Base-by-base conservation (phyloP, 805 yeast genomes). In the Helenozyma baotianmanensis region DNA sequence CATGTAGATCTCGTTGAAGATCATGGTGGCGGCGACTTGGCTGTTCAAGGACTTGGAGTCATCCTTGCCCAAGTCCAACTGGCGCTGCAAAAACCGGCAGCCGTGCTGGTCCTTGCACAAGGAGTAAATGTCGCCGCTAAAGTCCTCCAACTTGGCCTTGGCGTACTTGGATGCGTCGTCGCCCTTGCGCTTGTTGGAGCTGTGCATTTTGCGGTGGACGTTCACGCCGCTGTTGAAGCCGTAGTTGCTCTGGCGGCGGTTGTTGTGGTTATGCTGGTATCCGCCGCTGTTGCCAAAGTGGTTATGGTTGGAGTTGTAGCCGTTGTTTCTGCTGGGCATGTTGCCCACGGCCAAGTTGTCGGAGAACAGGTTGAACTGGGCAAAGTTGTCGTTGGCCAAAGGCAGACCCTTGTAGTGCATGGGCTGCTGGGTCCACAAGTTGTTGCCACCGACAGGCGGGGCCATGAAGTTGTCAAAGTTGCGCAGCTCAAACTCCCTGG, bases 71-170 rank as follows among this genome's bases (percentile, higher is more conserved):
- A 70, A 56, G 47, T 87, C 95, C 45, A 92, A 68, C 55, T 88
- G 95, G 42, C 82, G 77, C 60, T 90, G 98, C 42, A 90, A 64
- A 56, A 84, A 88, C 38, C 98, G 71, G 55, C 97, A 90, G 7
- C 98, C 97, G 54, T 90, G 96, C 62, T 90, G 97, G 56, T 90
- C 98, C 52, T 81, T 86, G 62, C 97, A 89, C 42, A 92, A 67
- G 1, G 84, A 72, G 52, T 76, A 83, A 33, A 90, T 81, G 37
- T 78, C 80, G 28, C 87, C 87, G 12, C 72, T 62, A 51, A 80
- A 83, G 46, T 83, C 88, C 29, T 71, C 76, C 41, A 83, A 60
- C 29, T 73, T 68, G 13, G 88, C 83, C 58, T 81, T 78, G 25
- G 76, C 68, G 47, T 78, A 83, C 51, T 75, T 77, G 5, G 85